These are phyloP conservation scores for Cadophora gregata DNA, from an alignment of 2,329 filamentous ascomycete species.

Conservation along the genomic window DNA sequence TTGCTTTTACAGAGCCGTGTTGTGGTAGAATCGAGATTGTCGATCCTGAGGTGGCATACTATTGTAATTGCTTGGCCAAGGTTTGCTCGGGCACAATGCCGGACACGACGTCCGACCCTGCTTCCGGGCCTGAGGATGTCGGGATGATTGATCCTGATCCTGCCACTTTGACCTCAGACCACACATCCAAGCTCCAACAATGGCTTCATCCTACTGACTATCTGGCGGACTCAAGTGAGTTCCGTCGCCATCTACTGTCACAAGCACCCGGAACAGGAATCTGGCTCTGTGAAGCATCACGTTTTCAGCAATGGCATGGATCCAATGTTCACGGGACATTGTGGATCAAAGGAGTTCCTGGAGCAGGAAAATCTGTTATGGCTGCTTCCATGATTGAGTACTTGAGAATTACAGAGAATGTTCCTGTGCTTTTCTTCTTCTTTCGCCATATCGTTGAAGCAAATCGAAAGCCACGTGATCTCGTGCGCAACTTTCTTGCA, in stretches of 20 bases:
- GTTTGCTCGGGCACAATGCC: not conserved
- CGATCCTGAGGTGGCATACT: not conserved
- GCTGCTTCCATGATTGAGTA: slow-evolving; percentile 36
- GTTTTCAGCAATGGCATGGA: slow-evolving; percentile 30
- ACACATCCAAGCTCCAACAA: slow-evolving; percentile 7
- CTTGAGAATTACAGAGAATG: slow-evolving; percentile 30
- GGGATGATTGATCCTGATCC: slow-evolving; percentile 12
- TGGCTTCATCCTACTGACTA: slow-evolving; percentile 37
- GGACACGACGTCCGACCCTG: slow-evolving; percentile 25
- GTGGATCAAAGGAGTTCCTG: slow-evolving; percentile 55
- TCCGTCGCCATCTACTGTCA: slow-evolving; percentile 30
- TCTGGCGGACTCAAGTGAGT: slow-evolving; percentile 29
- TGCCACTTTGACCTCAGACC: not conserved
- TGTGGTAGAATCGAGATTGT: not conserved
- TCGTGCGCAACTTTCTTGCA: slow-evolving; percentile 44
- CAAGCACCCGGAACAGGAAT: slow-evolving; percentile 32
- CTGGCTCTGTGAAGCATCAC: slow-evolving; percentile 33
- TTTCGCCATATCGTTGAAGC: slow-evolving; percentile 46
- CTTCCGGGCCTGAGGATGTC: slow-evolving; percentile 42
- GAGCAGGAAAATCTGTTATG: slow-evolving; percentile 51
- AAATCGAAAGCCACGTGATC: slow-evolving; percentile 39
- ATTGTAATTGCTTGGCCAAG: not conserved
- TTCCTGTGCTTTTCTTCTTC: slow-evolving; percentile 47
- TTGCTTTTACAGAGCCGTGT: not conserved
- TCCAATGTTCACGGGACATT: slow-evolving; percentile 47